Percentiles rank a stretch among this genome's conserved stretches.
phyloP scores from a whole-genome alignment of 495 filamentous ascomycete species.

The Ramalina intermedia region DNA sequence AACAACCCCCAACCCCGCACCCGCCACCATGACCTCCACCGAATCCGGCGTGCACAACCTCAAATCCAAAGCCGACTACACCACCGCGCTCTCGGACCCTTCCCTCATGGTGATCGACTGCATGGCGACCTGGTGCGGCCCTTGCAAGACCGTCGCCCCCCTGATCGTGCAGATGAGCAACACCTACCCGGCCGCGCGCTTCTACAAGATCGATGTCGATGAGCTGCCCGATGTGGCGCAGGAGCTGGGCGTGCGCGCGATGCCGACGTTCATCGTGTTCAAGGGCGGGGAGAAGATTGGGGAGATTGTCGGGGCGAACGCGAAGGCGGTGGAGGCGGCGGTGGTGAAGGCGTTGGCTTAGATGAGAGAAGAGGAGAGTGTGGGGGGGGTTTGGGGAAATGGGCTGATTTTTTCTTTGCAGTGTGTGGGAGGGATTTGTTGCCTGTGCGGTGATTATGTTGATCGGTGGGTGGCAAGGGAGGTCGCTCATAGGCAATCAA shows the following conservation, averaged over 20 bases:
- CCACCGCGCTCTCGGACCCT: slow-evolving; percentile 31
- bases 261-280: slow-evolving; percentile 89
- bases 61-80: slow-evolving; percentile 37
- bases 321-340: slow-evolving; percentile 31
- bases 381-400: too few relatives aligned
- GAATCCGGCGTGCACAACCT: slow-evolving; percentile 1
- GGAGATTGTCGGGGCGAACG: slow-evolving; percentile 75
- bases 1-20: slow-evolving; percentile 69
- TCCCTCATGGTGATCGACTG: slow-evolving; percentile 68
- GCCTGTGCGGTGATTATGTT: too few relatives aligned
- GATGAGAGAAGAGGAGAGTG: too few relatives aligned
- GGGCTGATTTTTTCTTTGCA: too few relatives aligned
- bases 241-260: slow-evolving; percentile 75
- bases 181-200: slow-evolving; percentile 41
- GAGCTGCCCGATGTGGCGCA: slow-evolving; percentile 58
- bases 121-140: slow-evolving; percentile 86
- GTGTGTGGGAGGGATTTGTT: too few relatives aligned
- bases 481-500: too few relatives aligned
- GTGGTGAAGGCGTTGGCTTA: background rate
- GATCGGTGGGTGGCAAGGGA: too few relatives aligned
- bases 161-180: slow-evolving; percentile 43
- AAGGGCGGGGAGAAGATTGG: slow-evolving; percentile 54
- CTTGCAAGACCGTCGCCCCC: slow-evolving; percentile 83
- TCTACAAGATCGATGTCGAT: slow-evolving; percentile 93
- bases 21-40: slow-evolving; percentile 92